Evolutionary conservation across 192 early-diverging fungal species (phyloP), one percentile per base, ranked within the genome.

Genomic region (Linnemannia schmuckeri): DNA sequence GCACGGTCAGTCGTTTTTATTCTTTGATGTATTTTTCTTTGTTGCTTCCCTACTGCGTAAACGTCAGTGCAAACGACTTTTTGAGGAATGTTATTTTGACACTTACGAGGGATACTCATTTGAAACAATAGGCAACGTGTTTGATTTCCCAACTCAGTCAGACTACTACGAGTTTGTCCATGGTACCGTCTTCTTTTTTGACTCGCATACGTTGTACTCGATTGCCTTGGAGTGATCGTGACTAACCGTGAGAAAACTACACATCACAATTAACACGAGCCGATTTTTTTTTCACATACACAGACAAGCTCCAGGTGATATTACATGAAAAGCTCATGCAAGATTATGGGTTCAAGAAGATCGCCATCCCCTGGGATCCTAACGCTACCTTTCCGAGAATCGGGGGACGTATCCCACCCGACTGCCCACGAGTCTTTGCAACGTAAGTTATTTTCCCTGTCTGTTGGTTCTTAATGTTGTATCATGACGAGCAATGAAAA

Each of bases 161-260:
- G 49, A 71, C 6, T 75, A 86, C 30, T 86, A 86, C 35, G 84
- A 86, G 73, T 86, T 55, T 42, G 75, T 86, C 18, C 84, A 86
- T 7, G 15, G 83, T 85, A 85, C 17, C 4, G n/a, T 27, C 5
- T 6, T 71, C 49, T 30, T 37, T 30, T 37, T 52, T 37, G 1
- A 18, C 13, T 6, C 6, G 6, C 20, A 30, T 10, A 7, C 20
- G 20, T 47, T 13, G 46, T 52, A 37, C 18, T 52, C 49, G 20
- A 18, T 5, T 22, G 17, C 49, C 4, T 20, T 22, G 15, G 44
- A 46, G 12, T 10, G 9, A 15, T 46, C 12, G 10, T 46, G 44
- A 3, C 9, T 12, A 46, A 46, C 1, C 44, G 15, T 15, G 12
- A 10, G 44, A 3, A 46, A 46, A 10, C 9, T 3, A 13, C 12